A percentile compares a stretch with the other conserved stretches of the same genome.
phyloP scores from a whole-genome alignment of 2,329 filamentous ascomycete genomes.

The Aspergillus sclerotialis region DNA sequence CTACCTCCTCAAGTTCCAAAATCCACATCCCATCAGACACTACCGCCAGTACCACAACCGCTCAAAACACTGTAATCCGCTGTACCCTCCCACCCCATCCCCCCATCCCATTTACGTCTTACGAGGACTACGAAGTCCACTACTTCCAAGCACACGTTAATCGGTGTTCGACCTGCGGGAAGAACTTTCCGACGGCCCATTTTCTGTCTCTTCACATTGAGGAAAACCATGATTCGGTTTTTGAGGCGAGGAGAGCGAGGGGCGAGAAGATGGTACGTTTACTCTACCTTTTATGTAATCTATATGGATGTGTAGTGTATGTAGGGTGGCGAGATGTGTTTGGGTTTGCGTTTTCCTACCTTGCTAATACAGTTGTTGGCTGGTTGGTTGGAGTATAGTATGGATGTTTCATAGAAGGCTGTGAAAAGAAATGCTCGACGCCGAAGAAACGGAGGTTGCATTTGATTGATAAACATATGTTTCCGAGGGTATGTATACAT shows the following conservation, averaged over 20 bases:
- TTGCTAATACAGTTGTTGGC: constrained; percentile 1
- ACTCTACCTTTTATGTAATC: neutral
- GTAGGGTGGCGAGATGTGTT: no score
- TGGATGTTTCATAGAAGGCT: constrained; percentile 82
- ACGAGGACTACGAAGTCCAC: constrained; percentile 79
- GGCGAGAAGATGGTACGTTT: constrained; percentile 75
- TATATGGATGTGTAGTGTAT: no score
- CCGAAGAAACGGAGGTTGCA: constrained; percentile 80
- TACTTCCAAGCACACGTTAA: constrained; percentile 76
- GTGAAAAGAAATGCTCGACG: constrained; percentile 75
- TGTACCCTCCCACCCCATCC: constrained; percentile 80
- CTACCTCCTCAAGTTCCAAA: constrained; percentile 39
- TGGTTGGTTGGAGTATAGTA: constrained; percentile 47
- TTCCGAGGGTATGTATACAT: constrained; percentile 53
- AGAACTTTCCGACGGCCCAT: constrained; percentile 80
- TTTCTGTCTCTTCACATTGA: constrained; percentile 79
- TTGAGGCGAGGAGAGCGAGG: constrained; percentile 62
- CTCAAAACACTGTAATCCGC: constrained; percentile 61
- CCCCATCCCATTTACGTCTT: constrained; percentile 62
- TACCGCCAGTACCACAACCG: constrained; percentile 18
- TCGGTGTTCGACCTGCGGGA: constrained; percentile 74
- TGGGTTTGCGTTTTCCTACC: neutral
- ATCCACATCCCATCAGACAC: constrained; percentile 55
- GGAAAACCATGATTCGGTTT: constrained; percentile 82
- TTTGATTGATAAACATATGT: constrained; percentile 90